phyloP scores from a whole-genome alignment of 1,284 basidiomycete species.

The Fomitiporia mediterranea region DNA sequence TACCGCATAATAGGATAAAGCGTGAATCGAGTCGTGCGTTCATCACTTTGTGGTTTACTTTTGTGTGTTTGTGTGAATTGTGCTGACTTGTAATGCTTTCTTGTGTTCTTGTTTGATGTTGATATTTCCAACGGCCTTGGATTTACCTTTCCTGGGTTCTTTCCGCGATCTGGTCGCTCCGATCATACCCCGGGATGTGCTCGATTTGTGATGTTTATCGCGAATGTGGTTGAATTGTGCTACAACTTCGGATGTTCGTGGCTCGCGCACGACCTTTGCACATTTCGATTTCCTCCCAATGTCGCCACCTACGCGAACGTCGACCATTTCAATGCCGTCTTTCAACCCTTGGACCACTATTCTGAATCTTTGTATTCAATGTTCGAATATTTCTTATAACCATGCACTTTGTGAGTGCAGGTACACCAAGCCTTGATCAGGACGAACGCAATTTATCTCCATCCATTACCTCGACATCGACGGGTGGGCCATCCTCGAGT shows the following conservation, averaged over 20 bases:
- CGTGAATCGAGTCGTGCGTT: constrained; percentile 70
- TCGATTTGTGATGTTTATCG: background rate
- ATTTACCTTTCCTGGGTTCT: background rate
- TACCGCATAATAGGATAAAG: constrained; percentile 51
- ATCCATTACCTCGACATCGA: constrained; percentile 7
- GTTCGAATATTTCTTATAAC: no score
- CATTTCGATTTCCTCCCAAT: background rate
- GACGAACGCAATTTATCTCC: constrained; percentile 21
- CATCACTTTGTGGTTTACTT: constrained; percentile 18
- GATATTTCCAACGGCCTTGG: background rate
- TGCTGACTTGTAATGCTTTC: constrained; percentile 1
- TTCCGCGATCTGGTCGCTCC: no score
- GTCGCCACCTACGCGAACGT: constrained; percentile 1
- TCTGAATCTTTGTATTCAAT: no score
- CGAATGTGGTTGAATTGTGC: background rate
- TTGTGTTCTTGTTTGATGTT: background rate
- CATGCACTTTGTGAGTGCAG: background rate
- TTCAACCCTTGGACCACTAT: no score
- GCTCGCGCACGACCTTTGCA: background rate
- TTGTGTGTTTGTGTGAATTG: background rate
- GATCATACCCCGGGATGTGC: no score
- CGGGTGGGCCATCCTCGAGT: constrained; percentile 20
- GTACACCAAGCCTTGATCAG: constrained; percentile 19
- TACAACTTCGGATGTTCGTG: no score
- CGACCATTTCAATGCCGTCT: no score